Evolutionary conservation across 148 eudicot genomes (phyloP), one percentile per base, ranked within the genome.

Genomic region (Rhododendron ovatum): DNA sequence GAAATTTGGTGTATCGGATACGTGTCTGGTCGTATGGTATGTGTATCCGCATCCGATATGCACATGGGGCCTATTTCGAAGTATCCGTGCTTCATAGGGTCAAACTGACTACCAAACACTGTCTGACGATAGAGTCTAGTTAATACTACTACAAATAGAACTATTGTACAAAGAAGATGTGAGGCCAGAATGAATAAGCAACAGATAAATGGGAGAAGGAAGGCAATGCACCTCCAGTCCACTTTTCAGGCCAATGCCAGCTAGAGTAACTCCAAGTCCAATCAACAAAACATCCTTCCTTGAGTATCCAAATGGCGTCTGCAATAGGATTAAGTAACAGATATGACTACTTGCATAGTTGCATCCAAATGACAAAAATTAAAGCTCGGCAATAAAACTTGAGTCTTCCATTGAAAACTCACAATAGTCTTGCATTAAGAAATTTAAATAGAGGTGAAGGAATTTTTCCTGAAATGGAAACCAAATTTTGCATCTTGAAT

Each of bases 271-370:
- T 86, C 98, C 99, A 78, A 96, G 28, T 47, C 98, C 99, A 82
- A 96, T 96, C 88, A 96, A 89, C 85, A 96, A 28, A 90, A 96
- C 99, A 86, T 96, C 99, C 89, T 96, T 96, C 88, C 99, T 91
- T 37, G 96, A 63, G 88, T 96, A 94, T 59, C 99, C 99, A 90
- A 96, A 96, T 41, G 96, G 92, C 53, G 85, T 92, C 96, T 95
- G 93, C 87, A 88, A 59, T 55, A 85, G 11, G 84, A 78, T 74
- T 33, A 59, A 84, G n/a, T 33, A 33, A 7, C 37, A 4, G 48
- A 22, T 18, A 57, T 18, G 57, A 39, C 77, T 76, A 55, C 63
- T 28, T 17, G 51, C 79, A 10, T 45, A 55, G 50, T 22, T 51
- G 41, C 83, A 14, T 69, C 24, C 37, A 83, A 30, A 53, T 53